phyloP scores from a whole-genome alignment of 2,329 filamentous ascomycete species.

The Botrytis galanthina region DNA sequence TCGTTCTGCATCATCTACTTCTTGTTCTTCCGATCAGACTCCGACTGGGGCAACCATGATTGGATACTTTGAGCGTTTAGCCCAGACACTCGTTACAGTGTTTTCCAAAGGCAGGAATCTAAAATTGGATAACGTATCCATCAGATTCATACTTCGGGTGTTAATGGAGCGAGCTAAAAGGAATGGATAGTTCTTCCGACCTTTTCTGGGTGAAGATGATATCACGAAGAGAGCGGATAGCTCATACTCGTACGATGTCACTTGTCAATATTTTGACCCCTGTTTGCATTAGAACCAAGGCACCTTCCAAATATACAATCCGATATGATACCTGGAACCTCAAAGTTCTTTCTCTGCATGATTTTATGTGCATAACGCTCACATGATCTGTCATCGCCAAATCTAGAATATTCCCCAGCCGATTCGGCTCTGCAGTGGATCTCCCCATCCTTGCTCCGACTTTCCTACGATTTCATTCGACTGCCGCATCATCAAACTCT shows the following conservation, averaged over 20 bases:
- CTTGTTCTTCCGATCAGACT: not conserved
- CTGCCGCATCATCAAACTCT: not conserved
- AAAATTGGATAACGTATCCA: not conserved
- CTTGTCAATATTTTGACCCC: not conserved
- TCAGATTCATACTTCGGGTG: not conserved
- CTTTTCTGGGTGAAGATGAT: not conserved
- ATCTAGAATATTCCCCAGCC: not conserved
- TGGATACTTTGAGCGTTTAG: not conserved
- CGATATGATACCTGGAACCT: not conserved
- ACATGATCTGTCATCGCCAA: not conserved
- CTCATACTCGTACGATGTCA: not conserved
- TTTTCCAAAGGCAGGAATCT: no score
- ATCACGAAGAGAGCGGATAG: not conserved
- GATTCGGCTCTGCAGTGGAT: not conserved
- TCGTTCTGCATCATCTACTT: not conserved
- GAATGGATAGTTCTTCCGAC: not conserved
- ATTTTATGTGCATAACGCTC: not conserved
- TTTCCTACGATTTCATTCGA: not conserved
- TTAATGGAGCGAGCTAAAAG: not conserved
- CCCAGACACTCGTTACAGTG: no score
- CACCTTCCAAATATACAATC: not conserved
- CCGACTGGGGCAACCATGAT: not conserved
- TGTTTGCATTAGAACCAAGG: not conserved
- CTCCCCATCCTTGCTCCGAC: not conserved
- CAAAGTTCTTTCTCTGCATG: not conserved